Percentiles rank a stretch among this genome's conserved stretches.
Evolutionary conservation across 495 filamentous ascomycete species (phyloP).

Genomic region (Podospora bellae-mahoneyi): DNA sequence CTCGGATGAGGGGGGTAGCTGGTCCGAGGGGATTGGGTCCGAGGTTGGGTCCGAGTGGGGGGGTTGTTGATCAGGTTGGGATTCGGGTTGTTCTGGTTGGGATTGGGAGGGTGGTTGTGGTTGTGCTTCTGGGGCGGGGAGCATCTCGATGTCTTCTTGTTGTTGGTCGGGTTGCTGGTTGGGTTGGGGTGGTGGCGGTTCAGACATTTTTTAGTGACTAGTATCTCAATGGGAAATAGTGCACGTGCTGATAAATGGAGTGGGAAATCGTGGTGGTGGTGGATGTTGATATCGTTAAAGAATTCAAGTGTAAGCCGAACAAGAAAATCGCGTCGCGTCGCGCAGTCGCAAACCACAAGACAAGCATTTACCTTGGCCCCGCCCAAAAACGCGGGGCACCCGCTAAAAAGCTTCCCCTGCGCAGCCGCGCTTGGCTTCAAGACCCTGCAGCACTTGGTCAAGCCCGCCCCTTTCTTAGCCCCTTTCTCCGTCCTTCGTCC

Average conservation of each 20-base stretch:
- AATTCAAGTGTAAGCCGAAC: not conserved
- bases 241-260: not conserved
- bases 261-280: not conserved
- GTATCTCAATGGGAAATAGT: no score
- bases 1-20: not conserved
- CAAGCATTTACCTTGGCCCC: not conserved
- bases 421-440: not conserved
- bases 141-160: constrained; percentile 17
- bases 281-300: not conserved
- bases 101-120: constrained; percentile 1
- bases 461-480: not conserved
- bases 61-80: constrained; percentile 1
- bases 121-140: not conserved
- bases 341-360: not conserved
- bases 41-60: constrained; percentile 8
- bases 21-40: not conserved
- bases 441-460: not conserved
- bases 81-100: not conserved
- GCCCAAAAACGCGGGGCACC: not conserved
- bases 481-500: not conserved
- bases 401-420: not conserved
- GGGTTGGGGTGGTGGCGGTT: constrained; percentile 2
- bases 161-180: constrained; percentile 11
- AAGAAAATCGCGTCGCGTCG: not conserved
- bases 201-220: not conserved